Evolutionary conservation across 371 early-diverging fungal genomes (phyloP).

Genomic region (Apophysomyces trapeziformis): DNA sequence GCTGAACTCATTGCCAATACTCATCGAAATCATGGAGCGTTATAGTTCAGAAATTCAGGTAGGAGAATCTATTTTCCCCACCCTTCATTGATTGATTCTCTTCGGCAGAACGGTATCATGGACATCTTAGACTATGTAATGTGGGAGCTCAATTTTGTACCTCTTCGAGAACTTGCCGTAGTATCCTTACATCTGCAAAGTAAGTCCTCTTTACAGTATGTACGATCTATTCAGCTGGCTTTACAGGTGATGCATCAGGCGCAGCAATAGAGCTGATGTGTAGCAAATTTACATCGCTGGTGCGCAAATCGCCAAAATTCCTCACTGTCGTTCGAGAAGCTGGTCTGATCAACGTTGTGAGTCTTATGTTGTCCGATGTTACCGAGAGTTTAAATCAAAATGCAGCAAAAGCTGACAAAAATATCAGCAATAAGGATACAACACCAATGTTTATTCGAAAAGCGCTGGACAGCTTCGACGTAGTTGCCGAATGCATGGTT

Average conservation of each 20-base stretch:
- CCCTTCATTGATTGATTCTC: background rate
- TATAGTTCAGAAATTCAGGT: constrained; percentile 57
- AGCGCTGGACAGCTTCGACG: constrained; percentile 55
- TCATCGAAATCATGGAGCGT: constrained; percentile 61
- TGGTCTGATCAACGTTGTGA: constrained; percentile 67
- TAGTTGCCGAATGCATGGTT: constrained; percentile 55
- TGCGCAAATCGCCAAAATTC: constrained; percentile 55
- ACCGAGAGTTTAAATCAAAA: constrained; percentile 39
- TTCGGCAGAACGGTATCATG: constrained; percentile 52
- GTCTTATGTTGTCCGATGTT: constrained; percentile 59
- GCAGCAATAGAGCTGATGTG: constrained; percentile 58
- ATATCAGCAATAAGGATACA: constrained; percentile 17
- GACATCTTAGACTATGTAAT: constrained; percentile 61
- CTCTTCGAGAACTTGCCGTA: constrained; percentile 67
- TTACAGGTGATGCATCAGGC: constrained; percentile 54
- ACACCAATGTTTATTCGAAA: constrained; percentile 47
- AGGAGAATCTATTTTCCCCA: background rate
- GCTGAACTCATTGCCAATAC: constrained; percentile 52
- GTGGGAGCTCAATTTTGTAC: constrained; percentile 70
- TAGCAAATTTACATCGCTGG: constrained; percentile 45
- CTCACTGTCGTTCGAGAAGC: constrained; percentile 65
- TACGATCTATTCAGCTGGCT: background rate
- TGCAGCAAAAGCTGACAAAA: background rate
- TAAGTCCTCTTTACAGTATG: constrained; percentile 13
- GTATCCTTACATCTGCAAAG: constrained; percentile 68